Evolutionary conservation across 257 asterid species (phyloP).

Genomic region (Fraxinus americana): DNA sequence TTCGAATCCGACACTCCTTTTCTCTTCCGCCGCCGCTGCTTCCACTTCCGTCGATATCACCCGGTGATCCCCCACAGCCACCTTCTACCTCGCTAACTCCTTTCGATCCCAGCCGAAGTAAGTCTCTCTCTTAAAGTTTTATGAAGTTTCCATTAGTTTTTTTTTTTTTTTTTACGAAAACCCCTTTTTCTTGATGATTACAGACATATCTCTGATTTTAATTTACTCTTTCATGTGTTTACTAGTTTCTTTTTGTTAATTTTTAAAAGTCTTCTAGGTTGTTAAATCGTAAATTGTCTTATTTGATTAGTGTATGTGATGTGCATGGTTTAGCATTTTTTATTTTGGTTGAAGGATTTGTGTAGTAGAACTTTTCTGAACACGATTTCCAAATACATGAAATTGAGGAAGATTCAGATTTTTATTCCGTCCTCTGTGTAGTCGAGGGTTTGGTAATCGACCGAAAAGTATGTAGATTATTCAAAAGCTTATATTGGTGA

Average conservation of each 20-base stretch:
- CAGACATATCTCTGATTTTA: neutral
- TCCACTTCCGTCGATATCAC: constrained; percentile 35
- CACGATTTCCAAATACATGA: neutral
- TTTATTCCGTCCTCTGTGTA: too few relatives aligned
- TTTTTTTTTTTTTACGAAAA: neutral
- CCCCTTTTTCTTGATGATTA: neutral
- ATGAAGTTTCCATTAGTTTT: neutral
- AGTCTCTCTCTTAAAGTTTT: constrained; percentile 2
- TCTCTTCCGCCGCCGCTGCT: constrained; percentile 67
- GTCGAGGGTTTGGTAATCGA: neutral
- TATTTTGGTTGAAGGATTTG: neutral
- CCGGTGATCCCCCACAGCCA: constrained; percentile 30
- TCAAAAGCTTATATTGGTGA: neutral
- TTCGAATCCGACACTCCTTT: constrained; percentile 51
- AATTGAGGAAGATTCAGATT: too few relatives aligned
- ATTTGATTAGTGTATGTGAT: too few relatives aligned
- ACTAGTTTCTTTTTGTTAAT: neutral
- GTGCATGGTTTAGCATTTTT: too few relatives aligned
- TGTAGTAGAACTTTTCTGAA: neutral
- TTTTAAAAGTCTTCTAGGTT: neutral
- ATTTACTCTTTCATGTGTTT: neutral
- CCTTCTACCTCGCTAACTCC: constrained; percentile 40
- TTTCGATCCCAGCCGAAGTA: constrained; percentile 82
- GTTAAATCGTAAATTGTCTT: too few relatives aligned
- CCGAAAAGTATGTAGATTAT: neutral